Percentiles rank a stretch among this genome's conserved stretches.
Evolutionary conservation across 352 stramenopile species (phyloP).

Genomic region (Globisporangium polare): DNA sequence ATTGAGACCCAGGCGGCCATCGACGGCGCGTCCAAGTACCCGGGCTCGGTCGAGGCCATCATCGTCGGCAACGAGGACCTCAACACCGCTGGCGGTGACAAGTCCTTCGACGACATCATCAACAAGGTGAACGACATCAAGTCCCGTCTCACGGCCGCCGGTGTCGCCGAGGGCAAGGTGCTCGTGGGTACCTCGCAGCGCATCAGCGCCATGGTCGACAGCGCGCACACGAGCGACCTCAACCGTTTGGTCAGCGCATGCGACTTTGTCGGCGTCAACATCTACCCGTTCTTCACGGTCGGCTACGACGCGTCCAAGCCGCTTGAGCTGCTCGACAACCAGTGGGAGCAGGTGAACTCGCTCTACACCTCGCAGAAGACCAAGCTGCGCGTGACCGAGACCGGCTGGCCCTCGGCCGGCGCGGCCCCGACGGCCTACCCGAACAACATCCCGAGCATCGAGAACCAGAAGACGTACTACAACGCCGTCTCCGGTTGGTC

Average conservation of each 20-base stretch:
- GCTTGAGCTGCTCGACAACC: conserved; percentile 30
- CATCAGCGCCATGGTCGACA: conserved; percentile 45
- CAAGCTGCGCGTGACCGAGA: conserved; percentile 47
- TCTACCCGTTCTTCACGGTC: conserved; percentile 72
- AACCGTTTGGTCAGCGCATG: conserved; percentile 20
- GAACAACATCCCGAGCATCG: conserved; percentile 14
- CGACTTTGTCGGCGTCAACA: conserved; percentile 49
- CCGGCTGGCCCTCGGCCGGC: conserved; percentile 47
- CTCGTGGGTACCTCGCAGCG: conserved; percentile 46
- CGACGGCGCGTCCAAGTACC: conserved; percentile 38
- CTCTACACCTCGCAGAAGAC: conserved; percentile 11
- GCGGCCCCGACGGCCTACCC: conserved; percentile 5
- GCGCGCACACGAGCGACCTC: conserved; percentile 28
- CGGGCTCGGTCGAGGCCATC: conserved; percentile 37
- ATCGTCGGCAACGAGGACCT: conserved; percentile 53
- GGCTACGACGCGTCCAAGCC: conserved; percentile 43
- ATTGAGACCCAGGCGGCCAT: conserved; percentile 38
- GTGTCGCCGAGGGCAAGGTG: conserved; percentile 32
- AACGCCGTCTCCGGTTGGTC: conserved; percentile 9
- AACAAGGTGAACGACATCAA: conserved; percentile 28
- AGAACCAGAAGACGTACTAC: conserved; percentile 18
- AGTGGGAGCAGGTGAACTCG: conserved; percentile 37
- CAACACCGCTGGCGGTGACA: conserved; percentile 13
- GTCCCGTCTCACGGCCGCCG: conserved; percentile 17
- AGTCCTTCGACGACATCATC: conserved; percentile 27